These are phyloP conservation scores for Sporormia fimetaria DNA, from an alignment of 495 filamentous ascomycete species.

Conservation along the genomic window DNA sequence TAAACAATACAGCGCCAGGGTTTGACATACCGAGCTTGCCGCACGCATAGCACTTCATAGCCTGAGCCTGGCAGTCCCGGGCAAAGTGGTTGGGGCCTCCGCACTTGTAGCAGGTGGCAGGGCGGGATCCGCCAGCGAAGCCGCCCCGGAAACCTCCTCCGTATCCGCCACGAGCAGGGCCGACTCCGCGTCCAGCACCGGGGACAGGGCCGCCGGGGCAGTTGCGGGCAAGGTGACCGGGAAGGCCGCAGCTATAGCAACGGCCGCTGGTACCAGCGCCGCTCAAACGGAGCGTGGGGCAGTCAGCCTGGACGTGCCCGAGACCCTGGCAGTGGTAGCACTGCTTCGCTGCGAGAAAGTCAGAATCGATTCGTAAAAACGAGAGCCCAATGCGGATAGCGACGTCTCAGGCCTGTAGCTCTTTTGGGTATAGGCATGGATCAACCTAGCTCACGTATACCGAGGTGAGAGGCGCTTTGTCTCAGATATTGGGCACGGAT, in stretches of 20 bases:
- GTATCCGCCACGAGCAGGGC: slow-evolving; percentile 58
- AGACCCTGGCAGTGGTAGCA: slow-evolving; percentile 99
- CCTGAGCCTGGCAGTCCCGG: slow-evolving; percentile 96
- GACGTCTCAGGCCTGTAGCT: too few species aligned
- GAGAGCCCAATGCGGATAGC: too few species aligned
- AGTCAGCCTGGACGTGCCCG: slow-evolving; percentile 97
- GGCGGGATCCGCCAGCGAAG: slow-evolving; percentile 56
- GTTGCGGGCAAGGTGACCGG: slow-evolving; percentile 82
- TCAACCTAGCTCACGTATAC: too few species aligned
- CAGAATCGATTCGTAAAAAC: slow-evolving; percentile 22
- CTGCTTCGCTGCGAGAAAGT: slow-evolving; percentile 61
- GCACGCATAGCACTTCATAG: slow-evolving; percentile 99
- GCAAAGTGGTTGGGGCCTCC: slow-evolving; percentile 98
- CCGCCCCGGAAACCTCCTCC: slow-evolving; percentile 58
- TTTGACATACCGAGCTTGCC: slow-evolving; percentile 60
- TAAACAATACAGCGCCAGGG: neutral
- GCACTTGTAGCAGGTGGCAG: slow-evolving; percentile 98
- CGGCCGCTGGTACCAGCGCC: slow-evolving; percentile 66
- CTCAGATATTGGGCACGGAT: too few species aligned
- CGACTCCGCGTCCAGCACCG: slow-evolving; percentile 51
- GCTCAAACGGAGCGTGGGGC: slow-evolving; percentile 88
- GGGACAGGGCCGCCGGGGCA: slow-evolving; percentile 62
- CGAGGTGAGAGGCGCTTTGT: too few species aligned
- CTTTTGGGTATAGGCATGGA: too few species aligned
- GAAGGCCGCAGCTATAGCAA: slow-evolving; percentile 92